These are phyloP conservation scores for Kodamaea alishanica DNA, from an alignment of 1,139 yeast species.

Conservation along the genomic window DNA sequence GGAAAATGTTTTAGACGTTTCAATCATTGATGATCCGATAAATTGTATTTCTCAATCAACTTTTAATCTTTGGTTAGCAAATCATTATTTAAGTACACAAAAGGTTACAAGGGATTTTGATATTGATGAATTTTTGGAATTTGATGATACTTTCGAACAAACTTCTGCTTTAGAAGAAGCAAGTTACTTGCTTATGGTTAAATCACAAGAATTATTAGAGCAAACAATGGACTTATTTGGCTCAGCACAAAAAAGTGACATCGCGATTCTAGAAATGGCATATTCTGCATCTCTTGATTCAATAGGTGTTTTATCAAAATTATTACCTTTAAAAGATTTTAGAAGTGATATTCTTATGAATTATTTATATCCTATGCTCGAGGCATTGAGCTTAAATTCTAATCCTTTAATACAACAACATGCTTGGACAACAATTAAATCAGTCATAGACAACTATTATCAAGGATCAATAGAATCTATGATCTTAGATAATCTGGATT, in stretches of 20 bases:
- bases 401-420: constrained; percentile 29
- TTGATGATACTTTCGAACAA: constrained; percentile 16
- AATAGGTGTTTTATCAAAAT: constrained; percentile 24
- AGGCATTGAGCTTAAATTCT: constrained; percentile 30
- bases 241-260: neutral
- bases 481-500: constrained; percentile 70
- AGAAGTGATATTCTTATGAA: constrained; percentile 31
- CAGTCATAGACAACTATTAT: constrained; percentile 53
- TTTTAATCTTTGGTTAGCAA: constrained; percentile 32
- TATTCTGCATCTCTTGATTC: constrained; percentile 32
- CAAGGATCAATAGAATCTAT: constrained; percentile 52
- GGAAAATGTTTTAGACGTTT: constrained; percentile 10
- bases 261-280: constrained; percentile 18
- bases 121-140: constrained; percentile 23
- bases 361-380: constrained; percentile 32
- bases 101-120: constrained; percentile 4
- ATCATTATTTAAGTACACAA: constrained; percentile 14
- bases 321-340: constrained; percentile 26
- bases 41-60: constrained; percentile 6
- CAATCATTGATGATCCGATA: no score
- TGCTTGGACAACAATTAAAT: constrained; percentile 24
- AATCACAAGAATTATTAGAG: constrained; percentile 27
- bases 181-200: constrained; percentile 22
- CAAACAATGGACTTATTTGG: constrained; percentile 11
- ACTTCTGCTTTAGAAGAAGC: constrained; percentile 15